Evolutionary conservation across 345 rosid species (phyloP).

Genomic region (Brassica carinata): DNA sequence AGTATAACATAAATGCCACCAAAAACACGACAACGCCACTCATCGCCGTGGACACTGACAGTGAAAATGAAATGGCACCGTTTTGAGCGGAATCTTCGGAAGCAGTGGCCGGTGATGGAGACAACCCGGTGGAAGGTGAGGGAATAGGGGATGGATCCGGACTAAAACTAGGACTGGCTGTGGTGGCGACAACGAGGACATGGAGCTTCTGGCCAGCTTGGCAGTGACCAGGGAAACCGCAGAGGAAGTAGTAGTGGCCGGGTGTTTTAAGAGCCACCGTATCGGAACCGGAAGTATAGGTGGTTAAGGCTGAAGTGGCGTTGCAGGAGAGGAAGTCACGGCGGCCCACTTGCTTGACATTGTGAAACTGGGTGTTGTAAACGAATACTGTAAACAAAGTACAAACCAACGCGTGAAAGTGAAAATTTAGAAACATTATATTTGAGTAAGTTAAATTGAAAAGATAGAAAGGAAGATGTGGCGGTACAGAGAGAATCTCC

Average conservation of each 20-base stretch:
- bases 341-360: constrained; percentile 7
- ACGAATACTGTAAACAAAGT: neutral
- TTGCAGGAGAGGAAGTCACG: constrained; percentile 6
- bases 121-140: neutral
- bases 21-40: constrained; percentile 7
- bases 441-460: neutral
- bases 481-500: neutral
- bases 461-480: neutral
- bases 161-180: neutral
- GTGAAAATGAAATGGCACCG: neutral
- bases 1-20: neutral
- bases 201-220: constrained; percentile 8
- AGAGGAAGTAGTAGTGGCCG: constrained; percentile 6
- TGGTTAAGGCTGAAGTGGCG: neutral
- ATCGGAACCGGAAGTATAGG: neutral
- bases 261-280: constrained; percentile 1
- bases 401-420: neutral
- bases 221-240: constrained; percentile 5
- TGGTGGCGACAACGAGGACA: neutral
- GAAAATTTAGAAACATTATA: neutral
- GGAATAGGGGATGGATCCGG: neutral
- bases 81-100: neutral
- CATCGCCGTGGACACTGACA: neutral
- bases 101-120: constrained; percentile 3
- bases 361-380: neutral